A percentile compares a stretch with the other conserved stretches of the same genome.
phyloP scores from a whole-genome alignment of 805 yeast genomes.

The Ogataea nonfermentans region DNA sequence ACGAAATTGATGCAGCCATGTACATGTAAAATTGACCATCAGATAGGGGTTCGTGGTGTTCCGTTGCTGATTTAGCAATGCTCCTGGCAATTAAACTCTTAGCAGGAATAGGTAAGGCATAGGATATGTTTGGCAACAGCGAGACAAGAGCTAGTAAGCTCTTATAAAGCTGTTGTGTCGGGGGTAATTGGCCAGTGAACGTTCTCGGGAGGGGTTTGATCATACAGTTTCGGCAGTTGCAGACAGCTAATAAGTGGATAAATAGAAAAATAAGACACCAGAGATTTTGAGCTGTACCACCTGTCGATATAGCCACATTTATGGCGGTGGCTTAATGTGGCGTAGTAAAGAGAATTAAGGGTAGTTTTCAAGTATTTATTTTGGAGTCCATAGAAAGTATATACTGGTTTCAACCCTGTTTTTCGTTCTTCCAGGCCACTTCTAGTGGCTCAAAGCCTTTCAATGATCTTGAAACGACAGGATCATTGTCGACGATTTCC shows the following conservation, averaged over 20 bases:
- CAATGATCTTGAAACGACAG: constrained; percentile 18
- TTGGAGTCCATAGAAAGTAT: constrained; percentile 1
- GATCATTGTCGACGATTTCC: constrained; percentile 32
- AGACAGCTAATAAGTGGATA: background rate
- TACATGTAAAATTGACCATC: constrained; percentile 44
- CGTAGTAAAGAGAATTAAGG: no score
- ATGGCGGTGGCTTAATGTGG: no score
- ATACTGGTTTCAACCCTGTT: background rate
- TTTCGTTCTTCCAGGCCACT: constrained; percentile 13
- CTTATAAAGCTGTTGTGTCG: constrained; percentile 11
- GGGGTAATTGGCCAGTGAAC: background rate
- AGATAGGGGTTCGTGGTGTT: constrained; percentile 24
- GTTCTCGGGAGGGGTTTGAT: constrained; percentile 11
- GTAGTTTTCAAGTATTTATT: no score
- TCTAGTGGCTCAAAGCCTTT: constrained; percentile 18
- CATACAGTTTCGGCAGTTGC: constrained; percentile 1
- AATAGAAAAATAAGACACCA: no score
- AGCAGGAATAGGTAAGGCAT: constrained; percentile 26
- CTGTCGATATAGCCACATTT: background rate
- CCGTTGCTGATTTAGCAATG: constrained; percentile 6
- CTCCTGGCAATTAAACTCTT: constrained; percentile 9
- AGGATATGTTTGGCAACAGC: constrained; percentile 24
- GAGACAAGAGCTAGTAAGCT: constrained; percentile 22
- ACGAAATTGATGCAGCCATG: constrained; percentile 50
- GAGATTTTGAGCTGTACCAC: background rate